Evolutionary conservation across 2,329 filamentous ascomycete genomes (phyloP), one percentile per base, ranked within the genome.

Genomic region (Sporothrix brunneoviolacea): DNA sequence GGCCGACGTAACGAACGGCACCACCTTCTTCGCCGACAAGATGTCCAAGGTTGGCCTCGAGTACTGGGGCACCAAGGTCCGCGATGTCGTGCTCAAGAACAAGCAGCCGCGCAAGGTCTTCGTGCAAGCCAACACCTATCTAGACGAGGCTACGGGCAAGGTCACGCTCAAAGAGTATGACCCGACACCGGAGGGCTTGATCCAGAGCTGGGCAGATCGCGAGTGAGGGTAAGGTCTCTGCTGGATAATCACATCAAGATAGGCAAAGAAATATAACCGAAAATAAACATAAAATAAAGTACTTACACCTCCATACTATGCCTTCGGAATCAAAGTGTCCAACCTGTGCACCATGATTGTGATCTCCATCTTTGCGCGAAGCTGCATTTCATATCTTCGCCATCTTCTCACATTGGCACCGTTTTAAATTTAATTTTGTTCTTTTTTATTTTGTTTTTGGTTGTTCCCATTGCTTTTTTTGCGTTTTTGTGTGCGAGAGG

Each of bases 21-120:
- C 78, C 58, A 79, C 80, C 58, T 80, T 95, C 68, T 97, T 95
- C 65, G 81, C 84, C 54, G 77, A 84, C 27, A 55, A 57, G 36
- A 91, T 95, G 76, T 95, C 91, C 8, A 73, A 77, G 21, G 91
- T 96, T 19, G 86, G 86, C 52, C 70, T 82, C 47, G 84, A 88
- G 35, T 96, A 88, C 72, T 96, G 88, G 79, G 89, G 85, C 50
- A 82, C 79, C 57, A 85, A 84, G 69, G 80, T 96, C 22, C 77
- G 91, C 51, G 80, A 86, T 41, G 78, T 87, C 54, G 86, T 91
- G 21, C 68, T 91, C 37, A 74, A 76, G 60, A 86, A 88, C 68
- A 88, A 88, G 71, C 85, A 87, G 68, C 86, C 87, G n/a, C 73
- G 86, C 53, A 91, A 91, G 73, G 84, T 96, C 39, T 96, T 95